Evolutionary conservation across 2,329 filamentous ascomycete species (phyloP), one percentile per base, ranked within the genome.

Genomic region (Aspergillus luchuensis): DNA sequence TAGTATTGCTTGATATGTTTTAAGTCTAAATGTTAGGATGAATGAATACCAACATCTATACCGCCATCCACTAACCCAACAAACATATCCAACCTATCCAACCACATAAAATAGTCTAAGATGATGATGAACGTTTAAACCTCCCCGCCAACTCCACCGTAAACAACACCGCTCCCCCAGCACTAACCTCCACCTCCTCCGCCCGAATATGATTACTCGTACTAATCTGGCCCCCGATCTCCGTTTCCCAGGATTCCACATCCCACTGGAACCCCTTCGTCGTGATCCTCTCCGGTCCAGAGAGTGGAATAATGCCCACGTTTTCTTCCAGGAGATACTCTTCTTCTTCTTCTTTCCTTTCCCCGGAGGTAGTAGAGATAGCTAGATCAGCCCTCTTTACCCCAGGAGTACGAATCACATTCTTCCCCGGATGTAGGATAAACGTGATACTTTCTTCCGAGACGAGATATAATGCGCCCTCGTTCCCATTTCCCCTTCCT

Each of bases 191-290:
- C 21, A 92, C 84, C 59, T 71, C 72, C 4, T 86, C 82, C 53
- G 83, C 81, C 4, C 84, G 85, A 25, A 93, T 85, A 69, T 92
- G 89, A 75, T 95, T 95, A 75, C 91, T 95, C 59, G 91, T 94
- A 73, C 90, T 93, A 61, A 94, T 71, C 66, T 84, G 83, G 0
- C 87, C 88, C 7, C 90, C 90, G 72, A 95, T 90, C 69, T 85
- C 82, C 0, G 90, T 97, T 66, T 84, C 78, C 92, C 94, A 97
- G 62, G 91, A 81, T 61, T 82, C 73, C 1, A 99, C 91, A 76
- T 99, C 92, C 95, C 95, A 99, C 73, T 96, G 89, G 19, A 98
- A 80, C 0, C 95, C 95, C 13, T 81, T 78, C 0, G 91, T 96
- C 7, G 87, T 89, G 68, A 99, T 92, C n/a, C 83, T 76, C 50